A percentile compares a stretch with the other conserved stretches of the same genome.
Evolutionary conservation across 2,329 filamentous ascomycete species (phyloP).

Genomic region (Lecanoromycetidae sp.): DNA sequence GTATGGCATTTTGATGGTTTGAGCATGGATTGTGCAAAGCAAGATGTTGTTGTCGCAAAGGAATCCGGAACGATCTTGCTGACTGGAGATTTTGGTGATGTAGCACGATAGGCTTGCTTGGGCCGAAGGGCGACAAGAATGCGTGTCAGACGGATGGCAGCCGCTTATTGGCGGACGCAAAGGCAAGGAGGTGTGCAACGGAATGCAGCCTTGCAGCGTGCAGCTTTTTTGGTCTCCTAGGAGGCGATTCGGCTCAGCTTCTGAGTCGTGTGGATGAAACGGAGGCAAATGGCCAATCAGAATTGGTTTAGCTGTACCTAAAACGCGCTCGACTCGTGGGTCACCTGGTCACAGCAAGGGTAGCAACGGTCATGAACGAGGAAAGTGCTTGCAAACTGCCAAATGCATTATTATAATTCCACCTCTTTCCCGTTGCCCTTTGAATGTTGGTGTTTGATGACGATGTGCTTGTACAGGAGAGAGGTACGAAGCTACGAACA

Average conservation of each 20-base stretch:
- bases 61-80: background rate
- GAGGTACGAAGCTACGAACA: background rate
- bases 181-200: slow-evolving; percentile 4
- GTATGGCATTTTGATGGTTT: slow-evolving; percentile 42
- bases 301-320: background rate
- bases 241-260: too few species aligned
- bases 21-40: too few species aligned
- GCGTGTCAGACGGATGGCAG: slow-evolving; percentile 7
- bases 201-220: slow-evolving; percentile 13
- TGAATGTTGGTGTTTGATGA: too few species aligned
- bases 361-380: too few species aligned
- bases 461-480: background rate
- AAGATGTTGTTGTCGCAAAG: background rate
- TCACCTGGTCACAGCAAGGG: too few species aligned
- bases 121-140: slow-evolving; percentile 5
- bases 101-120: slow-evolving; percentile 8
- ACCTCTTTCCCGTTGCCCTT: too few species aligned
- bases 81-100: slow-evolving; percentile 6
- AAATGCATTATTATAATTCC: too few species aligned
- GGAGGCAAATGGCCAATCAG: slow-evolving; percentile 8
- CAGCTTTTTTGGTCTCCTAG: background rate
- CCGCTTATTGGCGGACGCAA: slow-evolving; percentile 4
- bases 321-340: background rate
- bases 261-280: slow-evolving; percentile 9
- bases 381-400: too few species aligned